Conservation (phyloP, 805 yeast genomes). For the Candida piceae region DNA sequence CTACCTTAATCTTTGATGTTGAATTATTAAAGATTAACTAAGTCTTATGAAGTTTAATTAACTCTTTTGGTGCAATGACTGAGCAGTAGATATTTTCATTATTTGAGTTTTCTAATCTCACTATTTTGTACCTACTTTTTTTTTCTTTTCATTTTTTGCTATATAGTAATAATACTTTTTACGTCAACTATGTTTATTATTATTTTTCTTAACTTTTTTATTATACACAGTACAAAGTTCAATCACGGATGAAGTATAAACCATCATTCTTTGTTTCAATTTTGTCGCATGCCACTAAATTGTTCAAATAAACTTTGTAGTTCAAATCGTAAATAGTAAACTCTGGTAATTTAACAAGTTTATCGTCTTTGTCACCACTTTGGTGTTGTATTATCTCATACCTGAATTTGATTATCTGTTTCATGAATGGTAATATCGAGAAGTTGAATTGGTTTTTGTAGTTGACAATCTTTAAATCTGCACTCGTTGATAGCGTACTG, state of each 20-base stretch:
- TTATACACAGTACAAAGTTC: not conserved
- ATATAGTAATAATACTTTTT: too few species aligned
- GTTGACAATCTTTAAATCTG: constrained; percentile 19
- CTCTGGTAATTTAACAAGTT: constrained; percentile 44
- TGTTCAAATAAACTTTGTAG: constrained; percentile 58
- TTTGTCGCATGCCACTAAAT: constrained; percentile 35
- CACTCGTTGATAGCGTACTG: constrained; percentile 21
- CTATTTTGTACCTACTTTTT: too few species aligned
- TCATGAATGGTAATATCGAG: constrained; percentile 60
- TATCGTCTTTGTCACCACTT: constrained; percentile 13
- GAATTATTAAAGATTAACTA: constrained; percentile 59
- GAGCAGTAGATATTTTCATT: too few species aligned
- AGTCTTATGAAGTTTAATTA: not conserved
- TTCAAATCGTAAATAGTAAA: constrained; percentile 64
- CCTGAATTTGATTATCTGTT: constrained; percentile 39
- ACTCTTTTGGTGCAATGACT: too few species aligned
- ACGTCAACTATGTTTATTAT: not conserved
- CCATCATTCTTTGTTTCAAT: constrained; percentile 27
- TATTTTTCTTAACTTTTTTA: not conserved
- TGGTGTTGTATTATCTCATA: constrained; percentile 31
- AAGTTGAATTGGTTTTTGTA: constrained; percentile 31
- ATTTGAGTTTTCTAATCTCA: too few species aligned
- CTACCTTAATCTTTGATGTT: constrained; percentile 84
- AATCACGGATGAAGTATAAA: constrained; percentile 10
- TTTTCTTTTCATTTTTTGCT: too few species aligned